A percentile compares a stretch with the other conserved stretches of the same genome.
Evolutionary conservation across 1,139 yeast species (phyloP).

Genomic region (Yamadazyma blattariae): DNA sequence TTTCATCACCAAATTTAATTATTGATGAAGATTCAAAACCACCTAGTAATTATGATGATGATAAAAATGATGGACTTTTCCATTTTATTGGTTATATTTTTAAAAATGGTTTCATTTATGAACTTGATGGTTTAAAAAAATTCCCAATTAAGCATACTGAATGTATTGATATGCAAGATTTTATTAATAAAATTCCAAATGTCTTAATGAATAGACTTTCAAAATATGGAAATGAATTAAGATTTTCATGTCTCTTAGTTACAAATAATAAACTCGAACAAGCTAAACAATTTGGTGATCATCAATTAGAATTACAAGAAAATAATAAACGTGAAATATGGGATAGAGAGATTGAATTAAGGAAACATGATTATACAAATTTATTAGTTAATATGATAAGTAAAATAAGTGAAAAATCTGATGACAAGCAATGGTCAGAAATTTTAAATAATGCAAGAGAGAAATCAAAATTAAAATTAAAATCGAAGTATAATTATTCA

Average conservation of each 20-base stretch:
- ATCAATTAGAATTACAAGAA: slow-evolving; percentile 23
- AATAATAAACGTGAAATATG: slow-evolving; percentile 35
- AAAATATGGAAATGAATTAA: slow-evolving; percentile 49
- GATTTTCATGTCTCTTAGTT: slow-evolving; percentile 60
- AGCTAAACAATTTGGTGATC: slow-evolving; percentile 37
- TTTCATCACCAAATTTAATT: slow-evolving; percentile 55
- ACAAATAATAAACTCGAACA: slow-evolving; percentile 49
- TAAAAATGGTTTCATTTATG: slow-evolving; percentile 51
- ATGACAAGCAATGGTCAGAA: slow-evolving; percentile 46
- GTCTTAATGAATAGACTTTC: slow-evolving; percentile 47
- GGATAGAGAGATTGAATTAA: slow-evolving; percentile 41
- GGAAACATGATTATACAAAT: slow-evolving; percentile 58
- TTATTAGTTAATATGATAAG: slow-evolving; percentile 47
- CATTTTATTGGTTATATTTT: slow-evolving; percentile 62
- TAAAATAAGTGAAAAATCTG: slow-evolving; percentile 30
- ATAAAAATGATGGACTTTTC: slow-evolving; percentile 53
- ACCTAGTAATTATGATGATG: slow-evolving; percentile 29
- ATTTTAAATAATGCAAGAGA: slow-evolving; percentile 31
- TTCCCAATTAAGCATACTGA: slow-evolving; percentile 55
- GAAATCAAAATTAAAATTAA: slow-evolving; percentile 4
- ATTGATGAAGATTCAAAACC: slow-evolving; percentile 40
- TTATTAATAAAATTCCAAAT: slow-evolving; percentile 39
- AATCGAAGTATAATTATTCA: too few species aligned
- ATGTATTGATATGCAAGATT: slow-evolving; percentile 39
- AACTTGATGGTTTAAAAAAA: slow-evolving; percentile 64